Percentiles rank a stretch among this genome's conserved stretches.
Conservation (phyloP, 768 basidiomycete genomes). For the Naematelia encephala region DNA sequence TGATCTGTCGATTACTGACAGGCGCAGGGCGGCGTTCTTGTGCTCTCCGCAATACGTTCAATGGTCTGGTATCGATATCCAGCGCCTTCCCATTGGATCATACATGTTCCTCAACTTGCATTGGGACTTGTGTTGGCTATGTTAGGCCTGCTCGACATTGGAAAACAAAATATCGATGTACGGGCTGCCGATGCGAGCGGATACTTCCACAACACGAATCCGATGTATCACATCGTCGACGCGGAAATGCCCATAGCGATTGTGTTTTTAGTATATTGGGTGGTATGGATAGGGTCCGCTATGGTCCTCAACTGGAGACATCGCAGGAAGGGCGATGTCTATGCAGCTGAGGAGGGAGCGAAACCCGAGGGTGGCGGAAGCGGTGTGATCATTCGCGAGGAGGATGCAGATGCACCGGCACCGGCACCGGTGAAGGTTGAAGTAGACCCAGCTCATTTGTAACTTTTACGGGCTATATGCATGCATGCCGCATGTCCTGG, state of each 20-base stretch:
- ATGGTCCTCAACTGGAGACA: neutral
- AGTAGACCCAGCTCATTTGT: too few species aligned
- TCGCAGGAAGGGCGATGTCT: neutral
- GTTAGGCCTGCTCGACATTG: conserved; percentile 34
- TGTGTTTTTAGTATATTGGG: neutral
- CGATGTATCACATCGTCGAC: conserved; percentile 14
- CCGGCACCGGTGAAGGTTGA: too few species aligned
- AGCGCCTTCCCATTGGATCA: conserved; percentile 19
- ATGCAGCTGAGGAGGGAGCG: neutral
- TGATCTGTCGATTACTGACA: too few species aligned
- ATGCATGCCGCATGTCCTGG: too few species aligned
- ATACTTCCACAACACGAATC: conserved; percentile 9
- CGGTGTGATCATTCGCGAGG: too few species aligned
- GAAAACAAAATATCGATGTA: conserved; percentile 18
- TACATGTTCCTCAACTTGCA: conserved; percentile 15
- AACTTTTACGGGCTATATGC: too few species aligned
- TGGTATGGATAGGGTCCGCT: neutral
- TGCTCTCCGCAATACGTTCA: conserved; percentile 20
- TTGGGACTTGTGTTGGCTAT: conserved; percentile 20
- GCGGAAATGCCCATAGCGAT: neutral
- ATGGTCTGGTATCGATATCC: conserved; percentile 28
- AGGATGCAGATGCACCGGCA: too few species aligned
- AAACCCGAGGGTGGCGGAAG: neutral
- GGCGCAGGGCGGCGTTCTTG: conserved; percentile 18
- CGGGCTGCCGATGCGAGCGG: conserved; percentile 4